Base-by-base conservation (phyloP, 371 early-diverging fungal genomes). In the Batkoa obscura region DNA sequence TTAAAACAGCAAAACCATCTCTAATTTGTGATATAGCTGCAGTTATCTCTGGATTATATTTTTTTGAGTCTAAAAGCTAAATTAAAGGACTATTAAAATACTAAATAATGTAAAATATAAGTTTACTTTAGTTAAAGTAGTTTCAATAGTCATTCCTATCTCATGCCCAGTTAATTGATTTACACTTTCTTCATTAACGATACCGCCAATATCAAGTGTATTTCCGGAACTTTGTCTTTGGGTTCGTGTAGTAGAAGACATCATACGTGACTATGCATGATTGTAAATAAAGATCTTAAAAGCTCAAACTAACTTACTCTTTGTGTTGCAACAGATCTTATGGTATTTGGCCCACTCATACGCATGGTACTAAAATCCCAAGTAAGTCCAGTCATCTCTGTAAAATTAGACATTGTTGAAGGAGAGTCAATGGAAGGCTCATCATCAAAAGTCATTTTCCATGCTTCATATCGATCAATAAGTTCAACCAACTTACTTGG, bases 301-400 rank as follows among this genome's bases (percentile, higher is more conserved):
- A 23, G 23, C 23, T 23, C 23, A 23, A 23, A 23, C 0, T 23
- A 23, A 23, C 23, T 23, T 23, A 23, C 23, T 23, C 23, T 47
- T 2, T 23, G 6, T 13, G 30, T 17, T 8, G 15, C 47, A 3
- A 32, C 42, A 2, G 42, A 42, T 3, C 33, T 43, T 23, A 47
- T 36, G 34, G 43, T 32, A 9, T 55, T 42, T 10, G 42, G 36
- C 2, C 15, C 31, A 10, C 42, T 55, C 9, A 45, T 5, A 12
- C 56, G 42, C 56, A 55, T 55, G 10, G 56, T 55, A 15, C 56
- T 43, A 43, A 55, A 55, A 35, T 55, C 56, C 56, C 56, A 55
- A 8, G 56, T 43, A 12, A 55, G 56, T 9, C 56, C 56, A 12
- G 56, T 43, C 15, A 36, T 42, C 8, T 43, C 15, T 31, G 46